A percentile compares a stretch with the other conserved stretches of the same genome.
Conservation (phyloP, 2,329 filamentous ascomycete genomes). For the Lojkania enalia region DNA sequence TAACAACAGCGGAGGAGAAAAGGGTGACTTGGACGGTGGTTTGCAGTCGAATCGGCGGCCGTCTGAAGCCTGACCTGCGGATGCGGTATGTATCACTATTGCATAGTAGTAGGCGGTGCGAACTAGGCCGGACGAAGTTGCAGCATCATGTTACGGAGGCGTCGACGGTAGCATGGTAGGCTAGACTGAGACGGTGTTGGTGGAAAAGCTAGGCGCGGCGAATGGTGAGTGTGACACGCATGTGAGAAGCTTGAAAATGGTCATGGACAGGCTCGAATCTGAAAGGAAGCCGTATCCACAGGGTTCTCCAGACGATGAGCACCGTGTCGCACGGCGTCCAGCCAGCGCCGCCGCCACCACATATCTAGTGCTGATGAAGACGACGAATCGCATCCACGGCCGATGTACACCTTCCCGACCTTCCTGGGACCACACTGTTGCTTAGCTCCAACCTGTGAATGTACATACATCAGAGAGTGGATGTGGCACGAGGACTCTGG, state of each 20-base stretch:
- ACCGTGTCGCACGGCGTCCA: conserved; percentile 32
- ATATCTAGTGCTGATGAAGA: conserved; percentile 32
- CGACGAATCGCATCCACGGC: conserved; percentile 22
- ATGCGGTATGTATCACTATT: background rate
- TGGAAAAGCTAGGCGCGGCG: conserved; percentile 11
- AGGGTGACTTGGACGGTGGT: background rate
- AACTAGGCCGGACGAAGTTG: conserved; percentile 3
- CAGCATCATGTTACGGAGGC: conserved; percentile 5
- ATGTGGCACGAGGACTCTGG: conserved; percentile 24
- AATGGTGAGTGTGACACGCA: conserved; percentile 21
- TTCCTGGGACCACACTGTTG: conserved; percentile 7
- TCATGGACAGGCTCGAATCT: conserved; percentile 8
- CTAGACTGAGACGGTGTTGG: background rate
- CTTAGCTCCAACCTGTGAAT: conserved; percentile 15
- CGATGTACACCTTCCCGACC: conserved; percentile 7
- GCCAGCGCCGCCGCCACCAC: conserved; percentile 29
- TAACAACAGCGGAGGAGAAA: background rate
- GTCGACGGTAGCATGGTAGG: conserved; percentile 1
- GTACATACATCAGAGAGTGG: conserved; percentile 14
- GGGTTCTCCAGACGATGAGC: conserved; percentile 36
- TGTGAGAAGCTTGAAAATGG: conserved; percentile 20
- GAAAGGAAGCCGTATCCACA: conserved; percentile 14
- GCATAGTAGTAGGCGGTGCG: background rate
- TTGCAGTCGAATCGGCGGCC: background rate
- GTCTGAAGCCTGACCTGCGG: background rate